These are phyloP conservation scores for Backusella psychrophila DNA, from an alignment of 192 early-diverging fungal genomes.

Conservation along the genomic window DNA sequence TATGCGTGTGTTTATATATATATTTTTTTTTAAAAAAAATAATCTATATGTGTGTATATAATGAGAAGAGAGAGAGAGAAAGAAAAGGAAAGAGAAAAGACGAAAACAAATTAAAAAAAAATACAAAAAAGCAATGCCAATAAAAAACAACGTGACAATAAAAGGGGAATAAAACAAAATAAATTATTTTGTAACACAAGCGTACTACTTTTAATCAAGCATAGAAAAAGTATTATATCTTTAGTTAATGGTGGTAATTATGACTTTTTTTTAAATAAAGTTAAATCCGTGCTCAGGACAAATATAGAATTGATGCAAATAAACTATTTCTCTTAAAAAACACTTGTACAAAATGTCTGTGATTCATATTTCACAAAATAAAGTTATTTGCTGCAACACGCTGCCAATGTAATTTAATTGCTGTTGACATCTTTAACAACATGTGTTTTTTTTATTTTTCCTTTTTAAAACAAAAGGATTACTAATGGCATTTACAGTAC, in stretches of 20 bases:
- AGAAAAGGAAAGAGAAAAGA: conserved; percentile 8
- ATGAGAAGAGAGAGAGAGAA: background rate
- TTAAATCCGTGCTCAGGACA: background rate
- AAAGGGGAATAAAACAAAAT: conserved; percentile 12
- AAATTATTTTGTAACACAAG: background rate
- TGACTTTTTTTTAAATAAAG: background rate
- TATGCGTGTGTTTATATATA: background rate
- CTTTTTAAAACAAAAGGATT: background rate
- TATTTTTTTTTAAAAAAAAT: no score
- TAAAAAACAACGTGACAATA: background rate
- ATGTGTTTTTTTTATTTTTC: background rate
- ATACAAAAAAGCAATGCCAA: background rate
- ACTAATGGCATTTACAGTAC: background rate
- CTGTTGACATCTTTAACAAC: background rate
- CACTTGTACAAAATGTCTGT: background rate
- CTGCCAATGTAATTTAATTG: background rate
- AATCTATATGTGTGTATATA: background rate
- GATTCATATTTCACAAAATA: background rate
- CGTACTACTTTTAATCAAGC: background rate
- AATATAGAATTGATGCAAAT: background rate
- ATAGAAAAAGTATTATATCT: background rate
- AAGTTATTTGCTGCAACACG: background rate
- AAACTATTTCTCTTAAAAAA: background rate
- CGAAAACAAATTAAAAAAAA: background rate
- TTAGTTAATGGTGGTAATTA: background rate